Percentiles rank a stretch among this genome's conserved stretches.
Conservation (phyloP, 345 rosid species). For the Euphorbia lathyris region DNA sequence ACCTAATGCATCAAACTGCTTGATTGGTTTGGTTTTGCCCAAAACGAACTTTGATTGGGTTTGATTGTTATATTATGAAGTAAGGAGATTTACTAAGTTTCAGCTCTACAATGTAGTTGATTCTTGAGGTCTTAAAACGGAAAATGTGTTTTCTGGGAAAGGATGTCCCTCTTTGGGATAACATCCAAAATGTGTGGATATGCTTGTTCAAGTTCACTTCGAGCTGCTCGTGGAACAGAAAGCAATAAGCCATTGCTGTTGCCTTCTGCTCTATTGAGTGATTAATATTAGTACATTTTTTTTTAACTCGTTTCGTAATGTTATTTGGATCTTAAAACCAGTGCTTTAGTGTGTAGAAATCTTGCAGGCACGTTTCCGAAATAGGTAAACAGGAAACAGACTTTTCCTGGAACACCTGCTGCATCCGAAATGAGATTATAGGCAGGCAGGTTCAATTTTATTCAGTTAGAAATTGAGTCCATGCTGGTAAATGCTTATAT, state of each 20-base stretch:
- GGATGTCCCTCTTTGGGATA: background rate
- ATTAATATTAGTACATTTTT: background rate
- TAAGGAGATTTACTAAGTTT: background rate
- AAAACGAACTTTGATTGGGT: conserved; percentile 71
- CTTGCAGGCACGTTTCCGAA: background rate
- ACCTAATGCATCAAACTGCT: conserved; percentile 50
- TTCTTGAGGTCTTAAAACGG: background rate
- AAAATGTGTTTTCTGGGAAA: background rate
- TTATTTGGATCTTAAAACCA: no score
- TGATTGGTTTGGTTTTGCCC: conserved; percentile 81
- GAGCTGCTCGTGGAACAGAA: background rate
- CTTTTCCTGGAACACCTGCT: no score
- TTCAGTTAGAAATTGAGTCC: background rate
- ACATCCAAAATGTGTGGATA: background rate
- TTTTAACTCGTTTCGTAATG: no score
- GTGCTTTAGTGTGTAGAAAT: background rate
- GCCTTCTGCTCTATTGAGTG: background rate
- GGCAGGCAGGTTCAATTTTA: background rate
- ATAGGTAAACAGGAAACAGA: no score
- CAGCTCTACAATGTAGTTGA: background rate
- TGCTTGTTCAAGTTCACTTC: background rate
- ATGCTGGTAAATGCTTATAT: no score
- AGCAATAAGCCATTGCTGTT: background rate
- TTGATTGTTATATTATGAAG: conserved; percentile 25
- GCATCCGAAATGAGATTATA: background rate